Percentiles rank a stretch among this genome's conserved stretches.
These are phyloP conservation scores for Kwoniella heveanensis DNA, from an alignment of 768 basidiomycete genomes.

Conservation along the genomic window DNA sequence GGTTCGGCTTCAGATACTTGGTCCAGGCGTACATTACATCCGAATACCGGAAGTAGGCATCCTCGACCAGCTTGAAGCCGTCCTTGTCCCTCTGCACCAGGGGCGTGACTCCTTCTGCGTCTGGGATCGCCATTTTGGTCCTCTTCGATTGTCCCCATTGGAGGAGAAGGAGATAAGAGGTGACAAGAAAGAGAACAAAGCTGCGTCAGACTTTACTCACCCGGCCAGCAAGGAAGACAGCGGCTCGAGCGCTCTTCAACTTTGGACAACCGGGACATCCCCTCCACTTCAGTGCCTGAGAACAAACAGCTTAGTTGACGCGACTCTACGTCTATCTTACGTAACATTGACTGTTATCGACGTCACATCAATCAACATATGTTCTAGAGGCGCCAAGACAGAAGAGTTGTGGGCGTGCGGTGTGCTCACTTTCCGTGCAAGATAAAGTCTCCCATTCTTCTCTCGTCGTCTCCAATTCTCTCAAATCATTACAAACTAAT, in stretches of 20 bases:
- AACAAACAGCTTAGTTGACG: too few species aligned
- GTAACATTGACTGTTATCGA: background rate
- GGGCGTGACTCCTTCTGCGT: background rate
- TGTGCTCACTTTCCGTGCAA: too few species aligned
- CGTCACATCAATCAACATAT: background rate
- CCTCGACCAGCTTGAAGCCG: constrained; percentile 29
- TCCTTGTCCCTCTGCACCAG: background rate
- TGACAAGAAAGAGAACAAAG: too few species aligned
- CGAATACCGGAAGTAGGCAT: constrained; percentile 38
- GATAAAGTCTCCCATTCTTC: background rate
- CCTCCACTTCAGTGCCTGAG: too few species aligned
- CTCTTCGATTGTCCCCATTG: background rate
- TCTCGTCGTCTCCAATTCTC: background rate
- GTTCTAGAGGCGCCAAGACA: too few species aligned
- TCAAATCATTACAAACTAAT: background rate
- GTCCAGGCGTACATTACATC: constrained; percentile 45
- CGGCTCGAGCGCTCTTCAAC: too few species aligned
- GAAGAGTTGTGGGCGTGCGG: too few species aligned
- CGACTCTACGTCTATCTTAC: background rate
- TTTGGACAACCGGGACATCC: too few species aligned
- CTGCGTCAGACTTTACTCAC: too few species aligned
- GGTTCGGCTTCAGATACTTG: constrained; percentile 33
- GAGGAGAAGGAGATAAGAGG: background rate
- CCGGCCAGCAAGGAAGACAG: too few species aligned
- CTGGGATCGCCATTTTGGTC: background rate